phyloP scores from a whole-genome alignment of 2,329 filamentous ascomycete genomes.

The Penicillium sclerotiorum region DNA sequence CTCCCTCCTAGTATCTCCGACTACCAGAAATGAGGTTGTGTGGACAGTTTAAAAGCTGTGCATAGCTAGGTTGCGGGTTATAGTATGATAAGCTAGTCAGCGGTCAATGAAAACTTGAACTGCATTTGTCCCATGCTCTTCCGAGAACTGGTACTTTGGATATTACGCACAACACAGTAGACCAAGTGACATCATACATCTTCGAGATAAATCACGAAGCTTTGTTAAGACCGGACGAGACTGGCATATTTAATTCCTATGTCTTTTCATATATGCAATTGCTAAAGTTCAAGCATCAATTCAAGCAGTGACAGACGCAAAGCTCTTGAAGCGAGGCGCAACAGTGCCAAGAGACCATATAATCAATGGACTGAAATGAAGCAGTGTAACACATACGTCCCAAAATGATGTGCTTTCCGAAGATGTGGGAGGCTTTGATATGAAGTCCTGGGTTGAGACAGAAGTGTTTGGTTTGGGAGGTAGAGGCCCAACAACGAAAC shows the following conservation, averaged over 20 bases:
- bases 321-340: background rate
- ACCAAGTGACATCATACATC: background rate
- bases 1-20: conserved; percentile 60
- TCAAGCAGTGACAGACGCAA: background rate
- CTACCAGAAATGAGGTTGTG: conserved; percentile 14
- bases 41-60: too few species aligned
- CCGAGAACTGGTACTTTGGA: too few species aligned
- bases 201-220: too few species aligned
- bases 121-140: too few species aligned
- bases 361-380: background rate
- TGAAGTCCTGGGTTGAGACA: background rate
- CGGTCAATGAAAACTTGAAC: too few species aligned
- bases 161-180: too few species aligned
- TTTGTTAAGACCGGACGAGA: too few species aligned
- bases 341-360: background rate
- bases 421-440: background rate
- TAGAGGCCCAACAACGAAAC: background rate
- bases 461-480: background rate
- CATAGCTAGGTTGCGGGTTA: too few species aligned
- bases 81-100: too few species aligned
- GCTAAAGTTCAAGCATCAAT: background rate
- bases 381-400: background rate
- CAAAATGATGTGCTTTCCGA: background rate
- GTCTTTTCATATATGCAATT: background rate
- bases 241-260: background rate